Evolutionary conservation across 1,139 yeast species (phyloP), one percentile per base, ranked within the genome.

Genomic region (Oligophagozyma castellii): DNA sequence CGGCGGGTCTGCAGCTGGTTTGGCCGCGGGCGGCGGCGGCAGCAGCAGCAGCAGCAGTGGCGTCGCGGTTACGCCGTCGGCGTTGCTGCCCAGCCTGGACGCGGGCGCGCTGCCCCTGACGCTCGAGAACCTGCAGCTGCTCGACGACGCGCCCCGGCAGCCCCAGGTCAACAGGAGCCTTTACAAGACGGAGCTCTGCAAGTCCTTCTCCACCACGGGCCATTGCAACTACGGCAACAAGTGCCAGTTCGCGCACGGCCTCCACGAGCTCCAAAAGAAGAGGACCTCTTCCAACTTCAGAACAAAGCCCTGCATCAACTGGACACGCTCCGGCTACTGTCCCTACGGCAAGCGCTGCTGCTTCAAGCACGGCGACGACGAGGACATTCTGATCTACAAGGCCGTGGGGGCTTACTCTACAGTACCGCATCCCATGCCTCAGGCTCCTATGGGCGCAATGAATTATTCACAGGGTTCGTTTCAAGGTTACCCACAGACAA

Each of bases 161-260:
- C 38, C 29, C 14, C 37, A 43, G 21, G 66, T 75, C 34, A 79
- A 78, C 51, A 74, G 79, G 29, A 77, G 70, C 38, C 63, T 84
- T 27, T 84, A 83, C 66, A 84, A 84, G 59, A 84, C 95, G 0
- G 95, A 84, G 55, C 64, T 84, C 35, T 84, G 95, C 55, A 80
- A 76, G 21, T 74, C 86, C 22, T 84, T 64, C 53, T 69, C 74
- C 52, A 74, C 71, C 43, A 67, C 71, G 38, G 89, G 89, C 15
- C 48, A 53, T 35, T 84, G 95, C 53, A 94, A 93, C 6, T 84
- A 84, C 51, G 93, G 93, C 3, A 67, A 69, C 42, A 84, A 84
- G 58, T 84, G 95, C 52, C 95, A 84, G 57, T 84, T 84, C 64
- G 95, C 95, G 5, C 95, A 84, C 46, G 95, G 95, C 14, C 65